Evolutionary conservation across 331 rosid genomes (phyloP).

Genomic region (Acacia pycnantha): DNA sequence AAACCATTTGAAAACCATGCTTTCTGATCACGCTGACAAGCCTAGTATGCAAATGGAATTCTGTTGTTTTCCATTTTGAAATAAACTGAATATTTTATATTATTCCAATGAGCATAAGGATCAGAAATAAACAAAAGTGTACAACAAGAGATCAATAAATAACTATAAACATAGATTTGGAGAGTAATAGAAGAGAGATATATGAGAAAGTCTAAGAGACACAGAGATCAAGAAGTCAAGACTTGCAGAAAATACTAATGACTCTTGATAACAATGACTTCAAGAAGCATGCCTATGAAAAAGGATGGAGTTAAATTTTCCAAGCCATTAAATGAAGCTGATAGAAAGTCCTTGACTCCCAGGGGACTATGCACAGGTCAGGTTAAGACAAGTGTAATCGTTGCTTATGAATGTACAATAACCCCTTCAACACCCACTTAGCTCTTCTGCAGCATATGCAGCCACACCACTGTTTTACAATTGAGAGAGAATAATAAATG

Average conservation of each 20-base stretch:
- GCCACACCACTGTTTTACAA: not conserved
- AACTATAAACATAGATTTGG: not conserved
- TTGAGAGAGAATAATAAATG: not conserved
- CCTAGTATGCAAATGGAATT: not conserved
- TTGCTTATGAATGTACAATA: not conserved
- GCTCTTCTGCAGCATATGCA: not conserved
- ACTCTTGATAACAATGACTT: not conserved
- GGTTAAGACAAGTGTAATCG: not conserved
- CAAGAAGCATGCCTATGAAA: not conserved
- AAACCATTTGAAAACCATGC: not conserved
- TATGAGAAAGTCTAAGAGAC: not conserved
- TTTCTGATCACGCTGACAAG: not conserved
- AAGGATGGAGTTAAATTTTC: slow-evolving; percentile 1
- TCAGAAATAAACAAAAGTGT: not conserved
- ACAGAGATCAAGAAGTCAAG: not conserved
- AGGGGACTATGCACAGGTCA: not conserved
- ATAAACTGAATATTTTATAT: not conserved
- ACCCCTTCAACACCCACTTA: not conserved
- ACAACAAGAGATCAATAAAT: not conserved
- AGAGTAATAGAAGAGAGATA: not conserved
- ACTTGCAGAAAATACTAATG: slow-evolving; percentile 3
- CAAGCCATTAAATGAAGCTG: slow-evolving; percentile 1
- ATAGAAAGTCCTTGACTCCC: too few relatives aligned
- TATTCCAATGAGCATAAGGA: not conserved
- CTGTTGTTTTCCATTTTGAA: not conserved